phyloP scores from a whole-genome alignment of 2,329 filamentous ascomycete species.

The Fusarium sp. region DNA sequence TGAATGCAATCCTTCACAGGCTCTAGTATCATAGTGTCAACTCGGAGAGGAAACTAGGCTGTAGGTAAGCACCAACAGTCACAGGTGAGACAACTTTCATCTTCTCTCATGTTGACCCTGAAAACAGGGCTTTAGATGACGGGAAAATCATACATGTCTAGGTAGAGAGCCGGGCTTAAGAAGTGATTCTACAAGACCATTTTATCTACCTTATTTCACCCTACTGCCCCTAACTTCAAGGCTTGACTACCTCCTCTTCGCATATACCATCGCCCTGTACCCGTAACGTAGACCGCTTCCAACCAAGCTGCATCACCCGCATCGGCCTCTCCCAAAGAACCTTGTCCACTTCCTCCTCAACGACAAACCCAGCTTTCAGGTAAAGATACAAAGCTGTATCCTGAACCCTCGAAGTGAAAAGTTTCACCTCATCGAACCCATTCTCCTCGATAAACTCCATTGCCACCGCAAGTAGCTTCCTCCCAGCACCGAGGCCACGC shows the following conservation, averaged over 20 bases:
- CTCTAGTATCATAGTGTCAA: too few relatives aligned
- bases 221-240: conserved; percentile 7
- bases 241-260: neutral
- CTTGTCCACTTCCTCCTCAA: conserved; percentile 16
- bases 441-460: conserved; percentile 28
- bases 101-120: too few relatives aligned
- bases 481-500: conserved; percentile 24
- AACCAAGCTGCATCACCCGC: conserved; percentile 27
- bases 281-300: neutral
- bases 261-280: neutral
- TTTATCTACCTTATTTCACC: too few relatives aligned
- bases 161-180: too few relatives aligned
- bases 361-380: conserved; percentile 10
- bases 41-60: too few relatives aligned
- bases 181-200: too few relatives aligned
- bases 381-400: conserved; percentile 18
- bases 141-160: too few relatives aligned
- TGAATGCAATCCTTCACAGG: too few relatives aligned
- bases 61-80: too few relatives aligned
- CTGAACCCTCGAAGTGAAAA: conserved; percentile 14
- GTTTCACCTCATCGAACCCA: conserved; percentile 13
- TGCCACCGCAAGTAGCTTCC: conserved; percentile 1
- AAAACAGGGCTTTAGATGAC: too few relatives aligned
- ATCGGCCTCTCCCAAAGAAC: conserved; percentile 27
- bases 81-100: too few relatives aligned